phyloP scores from a whole-genome alignment of 208 protist genomes.

The Phytomonas serpens region DNA sequence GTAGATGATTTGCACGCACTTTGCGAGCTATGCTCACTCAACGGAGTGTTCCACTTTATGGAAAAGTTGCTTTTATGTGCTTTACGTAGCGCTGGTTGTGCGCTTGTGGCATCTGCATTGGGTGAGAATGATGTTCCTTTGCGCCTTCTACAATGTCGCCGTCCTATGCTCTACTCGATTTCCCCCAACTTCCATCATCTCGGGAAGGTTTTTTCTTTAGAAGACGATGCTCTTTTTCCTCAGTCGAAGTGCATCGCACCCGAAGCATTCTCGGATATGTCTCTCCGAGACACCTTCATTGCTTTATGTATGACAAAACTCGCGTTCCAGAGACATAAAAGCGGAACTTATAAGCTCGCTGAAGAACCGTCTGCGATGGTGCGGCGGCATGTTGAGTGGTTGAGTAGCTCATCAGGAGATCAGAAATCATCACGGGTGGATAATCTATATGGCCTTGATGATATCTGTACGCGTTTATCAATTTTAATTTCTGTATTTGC shows the following conservation, averaged over 20 bases:
- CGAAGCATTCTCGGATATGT: neutral
- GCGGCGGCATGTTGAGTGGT: neutral
- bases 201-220: neutral
- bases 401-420: neutral
- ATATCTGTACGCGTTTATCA: conserved; percentile 23
- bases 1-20: conserved; percentile 52
- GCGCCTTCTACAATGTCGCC: conserved; percentile 19
- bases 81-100: conserved; percentile 29
- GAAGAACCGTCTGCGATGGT: neutral
- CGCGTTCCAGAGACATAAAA: neutral
- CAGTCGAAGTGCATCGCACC: neutral
- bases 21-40: conserved; percentile 29
- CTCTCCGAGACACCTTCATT: neutral
- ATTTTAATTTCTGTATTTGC: conserved; percentile 36
- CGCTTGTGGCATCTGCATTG: conserved; percentile 32
- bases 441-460: conserved; percentile 46
- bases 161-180: conserved; percentile 27
- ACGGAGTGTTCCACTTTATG: conserved; percentile 19
- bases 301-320: neutral
- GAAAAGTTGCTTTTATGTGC: conserved; percentile 19
- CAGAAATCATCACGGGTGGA: neutral
- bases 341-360: neutral
- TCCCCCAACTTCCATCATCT: neutral
- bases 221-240: neutral
- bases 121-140: conserved; percentile 25